Conservation (phyloP, 371 early-diverging fungal genomes). For the Mortierella sp. region DNA sequence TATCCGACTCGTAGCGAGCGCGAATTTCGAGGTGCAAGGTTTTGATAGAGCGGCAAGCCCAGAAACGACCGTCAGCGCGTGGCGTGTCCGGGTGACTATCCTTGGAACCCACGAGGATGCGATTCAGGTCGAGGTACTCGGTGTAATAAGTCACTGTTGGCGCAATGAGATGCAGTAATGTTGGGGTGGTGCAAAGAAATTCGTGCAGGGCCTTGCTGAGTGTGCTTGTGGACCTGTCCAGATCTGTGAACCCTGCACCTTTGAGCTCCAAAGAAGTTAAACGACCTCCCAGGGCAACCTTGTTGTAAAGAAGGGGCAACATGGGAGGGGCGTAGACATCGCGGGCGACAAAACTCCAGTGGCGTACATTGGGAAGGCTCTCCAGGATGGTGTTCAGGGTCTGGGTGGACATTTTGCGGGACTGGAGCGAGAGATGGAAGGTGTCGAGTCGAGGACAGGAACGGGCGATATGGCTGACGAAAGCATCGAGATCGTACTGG, state of each 20-base stretch:
- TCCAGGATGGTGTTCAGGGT: constrained; percentile 4
- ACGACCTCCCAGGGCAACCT: constrained; percentile 1
- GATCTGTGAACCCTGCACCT: constrained; percentile 6
- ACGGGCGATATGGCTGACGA: constrained; percentile 2
- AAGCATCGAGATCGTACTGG: constrained; percentile 5
- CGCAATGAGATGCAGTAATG: constrained; percentile 19
- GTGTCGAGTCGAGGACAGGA: constrained; percentile 20
- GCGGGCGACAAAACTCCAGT: constrained; percentile 23
- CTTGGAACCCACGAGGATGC: constrained; percentile 15
- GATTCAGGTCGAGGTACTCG: constrained; percentile 32
- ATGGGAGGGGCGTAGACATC: constrained; percentile 4
- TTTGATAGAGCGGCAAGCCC: constrained; percentile 17
- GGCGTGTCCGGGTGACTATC: constrained; percentile 22
- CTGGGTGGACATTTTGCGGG: not conserved
- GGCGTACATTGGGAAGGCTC: constrained; percentile 6
- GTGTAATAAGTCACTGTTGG: constrained; percentile 24
- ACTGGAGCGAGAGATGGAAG: constrained; percentile 15
- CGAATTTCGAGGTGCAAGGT: constrained; percentile 21
- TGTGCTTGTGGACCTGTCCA: constrained; percentile 11
- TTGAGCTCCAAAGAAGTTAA: constrained; percentile 20
- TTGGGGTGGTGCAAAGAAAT: constrained; percentile 23
- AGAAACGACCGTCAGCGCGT: constrained; percentile 19
- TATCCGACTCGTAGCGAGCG: constrained; percentile 11
- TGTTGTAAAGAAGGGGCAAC: constrained; percentile 8
- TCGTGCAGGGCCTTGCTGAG: constrained; percentile 21